These are phyloP conservation scores for Umbilicus rupestris DNA, from an alignment of 164 flowering plant genomes.

Conservation along the genomic window DNA sequence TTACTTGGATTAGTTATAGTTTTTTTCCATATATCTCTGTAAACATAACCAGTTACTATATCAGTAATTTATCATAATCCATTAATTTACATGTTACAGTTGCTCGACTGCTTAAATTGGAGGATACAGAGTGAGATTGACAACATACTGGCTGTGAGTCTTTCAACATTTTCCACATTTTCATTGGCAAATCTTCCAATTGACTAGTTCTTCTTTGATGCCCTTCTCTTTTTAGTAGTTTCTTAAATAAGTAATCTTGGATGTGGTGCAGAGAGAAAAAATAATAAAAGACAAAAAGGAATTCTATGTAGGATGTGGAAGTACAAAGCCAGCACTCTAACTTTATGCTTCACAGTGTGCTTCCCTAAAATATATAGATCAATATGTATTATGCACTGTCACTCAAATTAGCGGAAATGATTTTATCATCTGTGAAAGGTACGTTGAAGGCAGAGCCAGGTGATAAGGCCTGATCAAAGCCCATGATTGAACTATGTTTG, in stretches of 20 bases:
- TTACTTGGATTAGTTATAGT: not conserved
- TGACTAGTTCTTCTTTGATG: not conserved
- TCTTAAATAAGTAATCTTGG: not conserved
- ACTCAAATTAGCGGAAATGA: too few relatives aligned
- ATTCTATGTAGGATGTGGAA: too few relatives aligned
- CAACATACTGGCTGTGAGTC: conserved; percentile 26
- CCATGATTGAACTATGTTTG: too few relatives aligned
- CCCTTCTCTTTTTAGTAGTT: not conserved
- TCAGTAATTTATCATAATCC: not conserved
- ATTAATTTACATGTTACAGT: conserved; percentile 17
- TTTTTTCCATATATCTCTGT: not conserved
- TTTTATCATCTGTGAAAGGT: too few relatives aligned
- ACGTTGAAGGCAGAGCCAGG: too few relatives aligned
- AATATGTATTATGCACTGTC: too few relatives aligned
- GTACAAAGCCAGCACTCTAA: too few relatives aligned
- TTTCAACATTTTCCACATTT: not conserved
- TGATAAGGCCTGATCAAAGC: too few relatives aligned
- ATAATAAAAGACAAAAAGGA: too few relatives aligned
- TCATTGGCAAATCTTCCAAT: not conserved
- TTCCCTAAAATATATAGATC: too few relatives aligned
- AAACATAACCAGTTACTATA: not conserved
- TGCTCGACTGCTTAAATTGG: conserved; percentile 35
- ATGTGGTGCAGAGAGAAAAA: too few relatives aligned
- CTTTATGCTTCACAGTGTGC: too few relatives aligned
- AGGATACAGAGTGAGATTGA: conserved; percentile 37